Conservation (phyloP, 1,284 basidiomycete genomes). For the Hymenochaete sp. region DNA sequence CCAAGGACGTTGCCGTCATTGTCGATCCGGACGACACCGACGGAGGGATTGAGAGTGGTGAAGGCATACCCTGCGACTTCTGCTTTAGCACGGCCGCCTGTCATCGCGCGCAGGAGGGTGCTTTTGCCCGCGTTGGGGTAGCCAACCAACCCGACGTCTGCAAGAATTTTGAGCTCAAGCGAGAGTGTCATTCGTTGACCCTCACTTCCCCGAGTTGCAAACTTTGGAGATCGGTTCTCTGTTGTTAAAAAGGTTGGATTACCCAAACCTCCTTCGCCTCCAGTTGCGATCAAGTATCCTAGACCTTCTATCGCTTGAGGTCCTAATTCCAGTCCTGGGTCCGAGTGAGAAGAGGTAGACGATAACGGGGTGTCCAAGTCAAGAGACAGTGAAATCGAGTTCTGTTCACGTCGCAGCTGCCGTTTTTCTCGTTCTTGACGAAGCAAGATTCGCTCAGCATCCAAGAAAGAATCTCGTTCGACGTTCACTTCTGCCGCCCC, state of each 20-base stretch:
- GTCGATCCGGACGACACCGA: slow-evolving; percentile 85
- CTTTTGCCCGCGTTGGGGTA: slow-evolving; percentile 92
- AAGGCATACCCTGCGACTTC: slow-evolving; percentile 91
- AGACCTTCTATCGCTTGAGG: slow-evolving; percentile 40
- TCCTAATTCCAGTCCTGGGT: slow-evolving; percentile 58
- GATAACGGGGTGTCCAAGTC: slow-evolving; percentile 49
- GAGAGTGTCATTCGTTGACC: slow-evolving; percentile 79
- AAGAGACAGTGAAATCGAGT: slow-evolving; percentile 40
- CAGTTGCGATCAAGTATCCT: slow-evolving; percentile 67
- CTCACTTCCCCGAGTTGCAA: slow-evolving; percentile 70
- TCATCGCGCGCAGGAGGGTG: slow-evolving; percentile 85
- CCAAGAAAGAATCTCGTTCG: slow-evolving; percentile 57
- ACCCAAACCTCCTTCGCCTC: slow-evolving; percentile 81
- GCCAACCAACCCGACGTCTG: slow-evolving; percentile 92
- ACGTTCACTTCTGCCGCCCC: slow-evolving; percentile 53
- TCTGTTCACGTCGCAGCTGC: slow-evolving; percentile 35
- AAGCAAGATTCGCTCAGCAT: slow-evolving; percentile 61
- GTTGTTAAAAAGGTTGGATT: slow-evolving; percentile 80
- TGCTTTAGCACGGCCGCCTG: slow-evolving; percentile 74
- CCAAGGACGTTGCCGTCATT: slow-evolving; percentile 75
- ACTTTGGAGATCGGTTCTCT: slow-evolving; percentile 68
- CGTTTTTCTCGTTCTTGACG: slow-evolving; percentile 56
- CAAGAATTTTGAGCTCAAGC: slow-evolving; percentile 91
- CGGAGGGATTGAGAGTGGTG: slow-evolving; percentile 90
- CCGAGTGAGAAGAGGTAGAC: slow-evolving; percentile 25